Evolutionary conservation across 2,329 filamentous ascomycete species (phyloP).

Genomic region (Aspergillus sp.): DNA sequence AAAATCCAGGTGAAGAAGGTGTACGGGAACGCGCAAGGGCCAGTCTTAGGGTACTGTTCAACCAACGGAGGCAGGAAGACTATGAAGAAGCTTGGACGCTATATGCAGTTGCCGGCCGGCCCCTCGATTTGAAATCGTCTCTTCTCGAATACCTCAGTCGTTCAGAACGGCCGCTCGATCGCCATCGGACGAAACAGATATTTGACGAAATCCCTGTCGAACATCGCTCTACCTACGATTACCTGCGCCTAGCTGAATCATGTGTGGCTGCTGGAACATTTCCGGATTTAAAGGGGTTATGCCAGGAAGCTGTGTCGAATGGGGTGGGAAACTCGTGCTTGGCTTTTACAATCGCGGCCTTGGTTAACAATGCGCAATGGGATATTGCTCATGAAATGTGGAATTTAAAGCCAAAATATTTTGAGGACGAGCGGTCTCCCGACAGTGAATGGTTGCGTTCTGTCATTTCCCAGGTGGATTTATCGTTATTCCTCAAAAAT

Average conservation of each 20-base stretch:
- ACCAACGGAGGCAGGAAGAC: slow-evolving; percentile 8
- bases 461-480: slow-evolving; percentile 9
- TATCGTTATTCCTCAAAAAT: slow-evolving; percentile 12
- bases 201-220: slow-evolving; percentile 38
- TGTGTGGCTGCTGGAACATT: slow-evolving; percentile 35
- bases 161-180: slow-evolving; percentile 34
- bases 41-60: slow-evolving; percentile 14
- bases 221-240: slow-evolving; percentile 37
- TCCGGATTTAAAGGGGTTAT: slow-evolving; percentile 35
- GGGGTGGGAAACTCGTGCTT: slow-evolving; percentile 22
- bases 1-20: background rate
- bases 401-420: slow-evolving; percentile 14
- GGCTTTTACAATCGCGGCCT: slow-evolving; percentile 25
- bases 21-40: slow-evolving; percentile 11
- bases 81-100: slow-evolving; percentile 39
- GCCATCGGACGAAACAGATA: slow-evolving; percentile 38
- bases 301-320: slow-evolving; percentile 31
- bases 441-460: slow-evolving; percentile 8
- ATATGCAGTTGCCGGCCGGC: slow-evolving; percentile 28
- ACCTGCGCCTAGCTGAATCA: slow-evolving; percentile 39
- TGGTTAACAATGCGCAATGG: slow-evolving; percentile 29
- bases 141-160: slow-evolving; percentile 34
- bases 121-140: slow-evolving; percentile 16
- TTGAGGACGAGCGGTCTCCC: background rate
- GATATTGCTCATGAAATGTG: slow-evolving; percentile 23